These are phyloP conservation scores for Pseudopediastrum boryanum DNA, from an alignment of 139 green algal genomes.

Conservation along the genomic window DNA sequence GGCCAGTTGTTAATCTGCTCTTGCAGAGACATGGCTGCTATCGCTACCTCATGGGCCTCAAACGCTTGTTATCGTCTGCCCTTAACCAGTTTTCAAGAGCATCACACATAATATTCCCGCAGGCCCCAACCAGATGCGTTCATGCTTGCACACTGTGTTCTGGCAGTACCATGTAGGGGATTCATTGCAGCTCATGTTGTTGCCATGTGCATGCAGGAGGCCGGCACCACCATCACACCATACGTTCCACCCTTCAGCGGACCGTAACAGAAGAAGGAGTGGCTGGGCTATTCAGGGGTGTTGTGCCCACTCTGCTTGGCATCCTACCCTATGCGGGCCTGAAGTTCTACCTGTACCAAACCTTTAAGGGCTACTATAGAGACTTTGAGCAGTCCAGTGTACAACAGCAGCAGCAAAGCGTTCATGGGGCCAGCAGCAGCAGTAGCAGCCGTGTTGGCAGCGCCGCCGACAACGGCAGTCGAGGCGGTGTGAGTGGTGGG, in stretches of 20 bases:
- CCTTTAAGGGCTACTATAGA: constrained; percentile 68
- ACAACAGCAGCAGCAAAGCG: not conserved
- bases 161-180: too few relatives aligned
- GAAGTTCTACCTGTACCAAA: constrained; percentile 94
- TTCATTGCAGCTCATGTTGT: not conserved
- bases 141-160: not conserved
- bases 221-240: constrained; percentile 26
- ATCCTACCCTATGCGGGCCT: constrained; percentile 95
- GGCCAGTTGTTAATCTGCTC: too few relatives aligned
- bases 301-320: constrained; percentile 82
- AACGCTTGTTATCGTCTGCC: too few relatives aligned
- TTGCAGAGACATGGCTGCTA: too few relatives aligned
- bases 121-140: not conserved
- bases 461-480: not conserved
- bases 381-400: not conserved
- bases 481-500: not conserved
- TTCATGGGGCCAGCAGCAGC: not conserved
- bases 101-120: not conserved
- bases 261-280: constrained; percentile 68
- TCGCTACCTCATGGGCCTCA: too few relatives aligned
- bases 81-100: not conserved
- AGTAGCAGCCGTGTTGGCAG: not conserved
- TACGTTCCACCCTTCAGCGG: constrained; percentile 46
- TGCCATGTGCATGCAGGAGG: not conserved
- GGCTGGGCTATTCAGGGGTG: constrained; percentile 65